Base-by-base conservation (phyloP, 176 grass and related monocot species). In the Carex myosuroides region DNA sequence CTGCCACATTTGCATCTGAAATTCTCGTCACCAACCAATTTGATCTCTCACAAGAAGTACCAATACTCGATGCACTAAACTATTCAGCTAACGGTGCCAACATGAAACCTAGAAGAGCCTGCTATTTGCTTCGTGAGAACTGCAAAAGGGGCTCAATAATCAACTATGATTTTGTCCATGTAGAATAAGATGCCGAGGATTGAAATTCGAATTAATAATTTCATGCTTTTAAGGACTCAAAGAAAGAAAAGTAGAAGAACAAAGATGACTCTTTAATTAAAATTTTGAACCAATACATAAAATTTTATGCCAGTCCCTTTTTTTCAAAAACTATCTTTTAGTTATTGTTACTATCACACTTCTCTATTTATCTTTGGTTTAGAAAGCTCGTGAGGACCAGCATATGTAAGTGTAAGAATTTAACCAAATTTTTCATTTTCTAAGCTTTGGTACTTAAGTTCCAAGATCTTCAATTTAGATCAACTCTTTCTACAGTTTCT, bases 11-110 rank as follows among this genome's bases (percentile, higher is more conserved):
- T 74, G 62, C 62, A 2, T 67, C 37, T 66, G 59, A 79, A 44
- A 70, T 89, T 88, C 79, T 84, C 64, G 90, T 46, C 66, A 81
- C 81, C 68, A 86, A 75, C 74, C 22, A 90, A 90, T 24, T 89
- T 97, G 35, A 85, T 89, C 6, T 88, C 92, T 56, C 92, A 98
- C 91, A 94, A 90, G 89, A 89, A 92, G 60, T 91, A 84, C 46
- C 94, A 97, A 86, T 88, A 86, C 77, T 3, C 52, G 81, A 65
- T 81, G 42, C 86, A 39, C 84, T 85, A 61, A 22, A 24, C 60
- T 39, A 70, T 22, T 44, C 54, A 17, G 82, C 56, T 22, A 87
- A 81, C 32, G 55, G 56, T 69, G 79, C 59, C 18, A 57, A 75
- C 64, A 39, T 59, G 69, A 9, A 48, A 33, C 75, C 85, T 5